Evolutionary conservation across 2,329 filamentous ascomycete genomes (phyloP).

Genomic region (Venturia aucupariae): DNA sequence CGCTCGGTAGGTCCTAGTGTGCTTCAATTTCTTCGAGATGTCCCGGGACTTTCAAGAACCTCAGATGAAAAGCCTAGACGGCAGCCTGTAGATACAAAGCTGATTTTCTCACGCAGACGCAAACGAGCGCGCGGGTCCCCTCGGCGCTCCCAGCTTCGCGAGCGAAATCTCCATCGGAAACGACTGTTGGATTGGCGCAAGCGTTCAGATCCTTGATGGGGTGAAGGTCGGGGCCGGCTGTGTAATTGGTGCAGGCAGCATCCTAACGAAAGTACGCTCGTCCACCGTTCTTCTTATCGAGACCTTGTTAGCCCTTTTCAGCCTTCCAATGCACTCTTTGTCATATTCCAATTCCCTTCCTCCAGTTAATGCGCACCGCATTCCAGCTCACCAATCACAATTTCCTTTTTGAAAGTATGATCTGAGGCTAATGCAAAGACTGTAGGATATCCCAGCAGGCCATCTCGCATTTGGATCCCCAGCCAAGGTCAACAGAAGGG

Average conservation of each 20-base stretch:
- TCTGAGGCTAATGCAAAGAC: neutral
- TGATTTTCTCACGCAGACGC: conserved; percentile 44
- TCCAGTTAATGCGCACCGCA: conserved; percentile 5
- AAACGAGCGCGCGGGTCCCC: conserved; percentile 59
- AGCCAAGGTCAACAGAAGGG: conserved; percentile 18
- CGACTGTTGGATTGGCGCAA: conserved; percentile 48
- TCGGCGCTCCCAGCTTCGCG: conserved; percentile 41
- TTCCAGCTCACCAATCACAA: neutral
- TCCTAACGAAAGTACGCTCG: conserved; percentile 37
- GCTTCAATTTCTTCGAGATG: neutral
- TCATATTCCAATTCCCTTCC: neutral
- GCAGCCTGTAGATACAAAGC: neutral
- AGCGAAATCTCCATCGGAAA: conserved; percentile 40
- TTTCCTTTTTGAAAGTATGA: neutral
- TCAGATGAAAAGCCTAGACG: no score
- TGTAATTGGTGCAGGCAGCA: conserved; percentile 41
- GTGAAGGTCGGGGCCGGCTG: conserved; percentile 45
- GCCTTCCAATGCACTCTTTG: neutral
- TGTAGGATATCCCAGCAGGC: conserved; percentile 25
- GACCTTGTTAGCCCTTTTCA: neutral
- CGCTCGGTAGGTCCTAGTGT: conserved; percentile 11
- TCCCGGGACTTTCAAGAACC: no score
- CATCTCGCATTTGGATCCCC: conserved; percentile 10
- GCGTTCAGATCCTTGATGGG: conserved; percentile 42
- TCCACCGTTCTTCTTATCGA: neutral